phyloP scores from a whole-genome alignment of 1,284 basidiomycete genomes.

The Irpex sp. region DNA sequence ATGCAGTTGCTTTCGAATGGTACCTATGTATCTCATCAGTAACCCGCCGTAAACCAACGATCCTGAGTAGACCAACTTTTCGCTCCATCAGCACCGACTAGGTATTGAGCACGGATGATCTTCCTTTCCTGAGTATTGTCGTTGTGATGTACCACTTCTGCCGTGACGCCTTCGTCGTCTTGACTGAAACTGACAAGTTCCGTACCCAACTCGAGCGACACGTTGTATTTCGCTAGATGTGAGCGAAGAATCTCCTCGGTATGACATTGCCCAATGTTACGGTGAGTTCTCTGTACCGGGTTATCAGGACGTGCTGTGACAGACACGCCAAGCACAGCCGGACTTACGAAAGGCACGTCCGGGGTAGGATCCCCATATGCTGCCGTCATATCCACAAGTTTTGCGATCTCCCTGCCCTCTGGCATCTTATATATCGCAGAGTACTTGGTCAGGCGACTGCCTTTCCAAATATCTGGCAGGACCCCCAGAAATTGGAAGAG shows the following conservation, averaged over 20 bases:
- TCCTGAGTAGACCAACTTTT: slow-evolving; percentile 1
- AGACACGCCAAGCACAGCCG: not conserved
- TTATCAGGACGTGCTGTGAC: not conserved
- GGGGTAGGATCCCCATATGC: not conserved
- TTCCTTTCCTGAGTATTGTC: not conserved
- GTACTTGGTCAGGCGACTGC: not conserved
- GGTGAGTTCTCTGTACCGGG: not conserved
- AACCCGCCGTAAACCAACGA: not conserved
- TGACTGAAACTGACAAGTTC: slow-evolving; percentile 16
- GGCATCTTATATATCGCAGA: not conserved
- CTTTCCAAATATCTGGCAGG: slow-evolving; percentile 7
- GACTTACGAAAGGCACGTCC: not conserved
- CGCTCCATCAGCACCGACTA: slow-evolving; percentile 15
- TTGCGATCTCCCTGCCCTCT: not conserved
- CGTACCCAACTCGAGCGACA: slow-evolving; percentile 12
- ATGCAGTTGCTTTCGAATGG: slow-evolving; percentile 10
- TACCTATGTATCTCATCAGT: slow-evolving; percentile 1
- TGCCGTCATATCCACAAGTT: not conserved
- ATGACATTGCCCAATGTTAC: not conserved
- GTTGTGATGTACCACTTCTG: not conserved
- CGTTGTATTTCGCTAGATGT: slow-evolving; percentile 11
- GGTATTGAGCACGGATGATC: not conserved
- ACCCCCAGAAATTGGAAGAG: slow-evolving; percentile 15
- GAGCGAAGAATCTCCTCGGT: slow-evolving; percentile 13
- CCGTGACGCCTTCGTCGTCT: slow-evolving; percentile 9